Conservation (phyloP, 2,329 filamentous ascomycete species). For the Chaetomium sp. region DNA sequence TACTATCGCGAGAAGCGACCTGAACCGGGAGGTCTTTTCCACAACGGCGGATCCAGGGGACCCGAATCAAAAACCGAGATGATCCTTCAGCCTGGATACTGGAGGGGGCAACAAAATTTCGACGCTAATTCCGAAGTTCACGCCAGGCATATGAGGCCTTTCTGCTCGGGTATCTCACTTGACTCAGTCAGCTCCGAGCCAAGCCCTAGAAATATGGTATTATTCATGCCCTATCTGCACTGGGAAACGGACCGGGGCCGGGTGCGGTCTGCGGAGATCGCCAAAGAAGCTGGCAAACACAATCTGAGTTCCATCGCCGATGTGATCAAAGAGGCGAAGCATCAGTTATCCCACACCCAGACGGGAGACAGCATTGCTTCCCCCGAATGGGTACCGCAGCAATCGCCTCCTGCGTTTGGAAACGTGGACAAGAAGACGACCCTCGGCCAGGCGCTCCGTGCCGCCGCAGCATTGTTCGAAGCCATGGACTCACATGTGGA, state of each 20-base stretch:
- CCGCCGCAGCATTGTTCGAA: slow-evolving; percentile 42
- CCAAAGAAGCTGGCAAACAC: slow-evolving; percentile 26
- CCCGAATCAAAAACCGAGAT: slow-evolving; percentile 26
- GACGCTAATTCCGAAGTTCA: slow-evolving; percentile 36
- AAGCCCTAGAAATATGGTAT: slow-evolving; percentile 35
- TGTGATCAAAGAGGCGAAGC: slow-evolving; percentile 28
- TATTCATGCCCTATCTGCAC: slow-evolving; percentile 42
- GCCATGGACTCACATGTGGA: slow-evolving; percentile 43
- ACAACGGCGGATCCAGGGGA: background rate
- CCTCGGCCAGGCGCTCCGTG: slow-evolving; percentile 39
- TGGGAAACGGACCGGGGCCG: slow-evolving; percentile 45
- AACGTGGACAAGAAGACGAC: slow-evolving; percentile 6
- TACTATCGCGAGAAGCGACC: slow-evolving; percentile 32
- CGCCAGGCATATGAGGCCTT: slow-evolving; percentile 42
- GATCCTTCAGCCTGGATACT: slow-evolving; percentile 34
- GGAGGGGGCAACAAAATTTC: slow-evolving; percentile 42
- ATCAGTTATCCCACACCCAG: slow-evolving; percentile 23
- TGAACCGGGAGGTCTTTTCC: slow-evolving; percentile 2
- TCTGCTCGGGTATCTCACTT: slow-evolving; percentile 40
- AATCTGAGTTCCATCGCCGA: slow-evolving; percentile 27
- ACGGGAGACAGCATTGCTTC: slow-evolving; percentile 18
- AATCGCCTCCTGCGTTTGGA: background rate
- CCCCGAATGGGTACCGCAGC: background rate
- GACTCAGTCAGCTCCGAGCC: slow-evolving; percentile 14
- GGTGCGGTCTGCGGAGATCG: slow-evolving; percentile 38